Evolutionary conservation across 208 protist genomes (phyloP).

Genomic region (Leishmania major): DNA sequence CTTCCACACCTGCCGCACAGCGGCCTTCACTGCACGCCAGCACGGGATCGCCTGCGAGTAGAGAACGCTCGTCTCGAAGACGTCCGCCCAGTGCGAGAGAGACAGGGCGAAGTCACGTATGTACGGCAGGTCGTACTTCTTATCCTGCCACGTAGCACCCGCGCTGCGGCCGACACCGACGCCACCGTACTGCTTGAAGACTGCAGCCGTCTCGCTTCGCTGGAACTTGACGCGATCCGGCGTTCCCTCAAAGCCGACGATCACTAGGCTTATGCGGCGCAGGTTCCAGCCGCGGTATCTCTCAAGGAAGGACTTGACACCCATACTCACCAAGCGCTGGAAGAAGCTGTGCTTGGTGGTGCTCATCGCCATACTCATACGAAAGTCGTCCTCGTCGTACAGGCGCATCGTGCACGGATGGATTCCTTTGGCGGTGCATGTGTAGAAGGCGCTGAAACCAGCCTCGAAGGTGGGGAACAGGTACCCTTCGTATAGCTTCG

Average conservation of each 20-base stretch:
- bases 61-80: constrained; percentile 92
- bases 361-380: constrained; percentile 88
- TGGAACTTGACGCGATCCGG: constrained; percentile 68
- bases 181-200: constrained; percentile 69
- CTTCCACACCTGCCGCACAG: constrained; percentile 79
- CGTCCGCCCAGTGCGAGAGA: constrained; percentile 88
- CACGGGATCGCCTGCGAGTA: constrained; percentile 86
- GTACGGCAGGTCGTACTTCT: constrained; percentile 94
- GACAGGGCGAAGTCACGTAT: constrained; percentile 89
- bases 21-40: constrained; percentile 92
- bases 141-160: constrained; percentile 90
- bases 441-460: constrained; percentile 82
- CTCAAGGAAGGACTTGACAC: constrained; percentile 67
- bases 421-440: constrained; percentile 83
- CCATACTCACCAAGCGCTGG: constrained; percentile 56
- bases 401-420: constrained; percentile 88
- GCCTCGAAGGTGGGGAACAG: constrained; percentile 90
- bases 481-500: constrained; percentile 87
- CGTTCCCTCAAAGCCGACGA: constrained; percentile 89
- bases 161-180: constrained; percentile 65
- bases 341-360: constrained; percentile 55
- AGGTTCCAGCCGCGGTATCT: constrained; percentile 76
- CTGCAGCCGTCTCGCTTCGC: constrained; percentile 50
- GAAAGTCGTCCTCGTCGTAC: constrained; percentile 93
- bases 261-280: constrained; percentile 70